phyloP scores from a whole-genome alignment of 345 rosid genomes.

The Combretum micranthum region DNA sequence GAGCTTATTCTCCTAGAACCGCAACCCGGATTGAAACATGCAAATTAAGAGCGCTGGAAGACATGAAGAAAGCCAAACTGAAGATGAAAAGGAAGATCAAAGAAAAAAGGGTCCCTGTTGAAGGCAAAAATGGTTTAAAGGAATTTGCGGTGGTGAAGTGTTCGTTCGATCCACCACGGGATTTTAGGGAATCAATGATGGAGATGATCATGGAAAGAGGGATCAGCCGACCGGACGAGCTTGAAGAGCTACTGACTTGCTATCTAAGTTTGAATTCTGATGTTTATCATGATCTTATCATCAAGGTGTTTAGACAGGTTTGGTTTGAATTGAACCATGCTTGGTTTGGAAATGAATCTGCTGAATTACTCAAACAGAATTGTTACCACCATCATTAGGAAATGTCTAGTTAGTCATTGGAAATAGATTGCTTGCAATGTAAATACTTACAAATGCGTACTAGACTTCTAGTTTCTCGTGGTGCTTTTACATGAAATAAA shows the following conservation, averaged over 20 bases:
- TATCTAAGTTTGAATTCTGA: conserved; percentile 67
- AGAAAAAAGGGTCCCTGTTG: conserved; percentile 4
- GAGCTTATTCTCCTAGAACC: conserved; percentile 52
- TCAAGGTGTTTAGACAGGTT: conserved; percentile 79
- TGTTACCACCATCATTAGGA: neutral
- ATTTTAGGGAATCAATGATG: conserved; percentile 80
- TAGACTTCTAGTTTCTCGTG: too few species aligned
- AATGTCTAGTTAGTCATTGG: too few species aligned
- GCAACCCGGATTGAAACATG: conserved; percentile 37
- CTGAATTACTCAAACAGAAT: neutral
- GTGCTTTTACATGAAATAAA: too few species aligned
- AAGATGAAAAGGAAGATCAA: conserved; percentile 35
- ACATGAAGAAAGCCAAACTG: conserved; percentile 45
- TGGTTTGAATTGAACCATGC: conserved; percentile 37
- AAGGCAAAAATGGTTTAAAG: conserved; percentile 21
- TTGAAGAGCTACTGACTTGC: conserved; percentile 80
- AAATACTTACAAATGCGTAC: too few species aligned
- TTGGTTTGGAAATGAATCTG: too few species aligned
- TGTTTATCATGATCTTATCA: conserved; percentile 74
- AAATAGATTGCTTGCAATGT: too few species aligned
- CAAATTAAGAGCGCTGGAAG: conserved; percentile 57
- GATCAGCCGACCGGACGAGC: conserved; percentile 52
- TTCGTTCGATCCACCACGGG: conserved; percentile 64
- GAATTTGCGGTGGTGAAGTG: conserved; percentile 71
- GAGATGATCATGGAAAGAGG: conserved; percentile 80